These are phyloP conservation scores for Saccharum officinarum DNA, from an alignment of 176 grass and related monocot species.

Conservation along the genomic window DNA sequence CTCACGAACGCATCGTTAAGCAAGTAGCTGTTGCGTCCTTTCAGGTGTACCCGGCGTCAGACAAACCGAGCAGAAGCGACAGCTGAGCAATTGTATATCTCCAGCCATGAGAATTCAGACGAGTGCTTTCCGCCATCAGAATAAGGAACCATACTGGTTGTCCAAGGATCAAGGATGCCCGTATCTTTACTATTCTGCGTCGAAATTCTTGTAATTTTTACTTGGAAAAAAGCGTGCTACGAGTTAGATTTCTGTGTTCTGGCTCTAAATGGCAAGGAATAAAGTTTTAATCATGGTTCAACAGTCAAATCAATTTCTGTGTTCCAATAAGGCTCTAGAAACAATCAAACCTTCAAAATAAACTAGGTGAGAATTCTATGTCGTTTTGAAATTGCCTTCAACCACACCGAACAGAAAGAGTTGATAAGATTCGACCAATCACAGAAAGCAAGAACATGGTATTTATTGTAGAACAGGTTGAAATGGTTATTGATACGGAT, in stretches of 20 bases:
- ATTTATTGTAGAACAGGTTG: neutral
- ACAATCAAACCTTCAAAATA: neutral
- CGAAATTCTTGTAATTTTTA: neutral
- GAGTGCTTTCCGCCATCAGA: neutral
- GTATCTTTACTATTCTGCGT: neutral
- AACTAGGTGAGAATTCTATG: neutral
- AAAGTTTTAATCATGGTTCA: neutral
- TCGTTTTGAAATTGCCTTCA: neutral
- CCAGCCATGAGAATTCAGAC: neutral
- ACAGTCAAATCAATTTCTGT: neutral
- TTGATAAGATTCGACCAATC: neutral
- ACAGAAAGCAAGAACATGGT: neutral
- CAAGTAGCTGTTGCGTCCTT: neutral
- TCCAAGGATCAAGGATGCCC: neutral
- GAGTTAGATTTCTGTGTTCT: neutral
- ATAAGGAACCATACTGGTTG: neutral
- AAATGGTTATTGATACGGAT: neutral
- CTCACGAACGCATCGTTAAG: neutral
- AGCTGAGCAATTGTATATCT: conserved; percentile 27
- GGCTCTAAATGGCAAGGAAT: neutral
- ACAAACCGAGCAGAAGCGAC: conserved; percentile 77
- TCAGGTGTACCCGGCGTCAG: conserved; percentile 58
- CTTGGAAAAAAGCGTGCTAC: neutral
- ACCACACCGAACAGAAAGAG: neutral
- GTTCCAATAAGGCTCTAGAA: neutral